Base-by-base conservation (phyloP, 2,329 filamentous ascomycete genomes). In the Diaporthe australafricana region DNA sequence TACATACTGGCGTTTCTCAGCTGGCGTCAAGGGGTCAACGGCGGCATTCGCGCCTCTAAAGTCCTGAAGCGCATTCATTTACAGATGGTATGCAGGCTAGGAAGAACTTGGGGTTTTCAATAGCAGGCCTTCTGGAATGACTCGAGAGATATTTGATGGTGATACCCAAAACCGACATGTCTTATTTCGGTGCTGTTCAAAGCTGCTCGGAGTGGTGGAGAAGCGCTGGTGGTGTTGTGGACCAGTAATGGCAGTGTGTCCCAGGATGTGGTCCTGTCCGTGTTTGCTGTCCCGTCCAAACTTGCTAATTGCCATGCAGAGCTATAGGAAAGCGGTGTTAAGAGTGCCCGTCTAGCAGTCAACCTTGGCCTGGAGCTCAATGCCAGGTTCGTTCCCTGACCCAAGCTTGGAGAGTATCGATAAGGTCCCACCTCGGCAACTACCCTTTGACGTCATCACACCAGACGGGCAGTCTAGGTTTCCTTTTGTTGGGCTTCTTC, bases 401-500 rank as follows among this genome's bases (percentile, higher is more conserved):
- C 38, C 38, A 40, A 40, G 38, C 38, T 40, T 12, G 57, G 57
- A 63, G 4, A 8, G 57, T 48, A 63, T 63, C 57, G 57, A 48
- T 48, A 63, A 63, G 57, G 42, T 35, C 30, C 57, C 57, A 63
- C 57, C 57, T 63, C 57, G 57, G 57, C 42, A 48, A 63, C 57
- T 48, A 63, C 57, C 42, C 42, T 25, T 35, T 63, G 57, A 63
- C 57, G 57, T 63, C 57, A 63, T 63, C 27, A 63, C 20, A 11
- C 12, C 5, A 17, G 42, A 48, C 22, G 42, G 42, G 27, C 40
- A 11, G 42, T 30, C 11, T 35, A 11, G 27, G 9, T 17, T 2
- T 42, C n/a, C 5, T 42, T 22, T 42, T 2, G 6, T 30, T 32
- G 40, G 17, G 47, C 7, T 16, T 32, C 16, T n/a, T 25, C 20